phyloP scores from a whole-genome alignment of 2,329 filamentous ascomycete species.

The Monilinia fructigena region DNA sequence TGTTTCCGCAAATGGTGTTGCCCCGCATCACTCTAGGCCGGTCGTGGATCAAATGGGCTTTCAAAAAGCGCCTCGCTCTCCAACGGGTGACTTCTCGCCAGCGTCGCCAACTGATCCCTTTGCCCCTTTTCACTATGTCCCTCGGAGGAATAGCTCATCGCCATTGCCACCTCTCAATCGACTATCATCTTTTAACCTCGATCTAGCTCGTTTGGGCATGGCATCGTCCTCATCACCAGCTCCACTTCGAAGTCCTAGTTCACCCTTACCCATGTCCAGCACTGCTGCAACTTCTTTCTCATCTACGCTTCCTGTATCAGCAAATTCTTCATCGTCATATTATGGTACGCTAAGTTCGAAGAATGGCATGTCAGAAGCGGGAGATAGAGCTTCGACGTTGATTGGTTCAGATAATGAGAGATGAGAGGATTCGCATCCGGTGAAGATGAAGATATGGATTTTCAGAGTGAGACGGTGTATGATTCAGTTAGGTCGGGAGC shows the following conservation, averaged over 20 bases:
- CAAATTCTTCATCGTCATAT: slow-evolving; percentile 34
- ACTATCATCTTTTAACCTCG: slow-evolving; percentile 55
- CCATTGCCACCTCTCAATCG: slow-evolving; percentile 55
- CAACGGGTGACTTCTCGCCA: slow-evolving; percentile 28
- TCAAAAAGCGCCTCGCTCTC: slow-evolving; percentile 27
- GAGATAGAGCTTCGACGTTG: slow-evolving; percentile 56
- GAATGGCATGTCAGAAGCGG: slow-evolving; percentile 33
- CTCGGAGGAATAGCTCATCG: slow-evolving; percentile 50
- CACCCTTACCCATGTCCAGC: slow-evolving; percentile 37
- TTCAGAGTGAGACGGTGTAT: slow-evolving; percentile 73
- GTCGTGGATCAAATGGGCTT: slow-evolving; percentile 35
- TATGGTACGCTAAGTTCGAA: slow-evolving; percentile 29
- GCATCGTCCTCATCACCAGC: slow-evolving; percentile 44
- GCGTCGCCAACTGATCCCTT: slow-evolving; percentile 34
- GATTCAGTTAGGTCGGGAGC: slow-evolving; percentile 73
- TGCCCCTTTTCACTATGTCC: slow-evolving; percentile 28
- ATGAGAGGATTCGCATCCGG: slow-evolving; percentile 62
- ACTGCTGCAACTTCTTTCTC: slow-evolving; percentile 41
- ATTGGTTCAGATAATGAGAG: slow-evolving; percentile 72
- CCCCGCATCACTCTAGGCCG: slow-evolving; percentile 26
- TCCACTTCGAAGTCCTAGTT: slow-evolving; percentile 34
- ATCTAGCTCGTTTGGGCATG: slow-evolving; percentile 49
- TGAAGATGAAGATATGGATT: slow-evolving; percentile 76
- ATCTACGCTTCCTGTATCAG: slow-evolving; percentile 48
- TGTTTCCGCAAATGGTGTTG: slow-evolving; percentile 33